Conservation (phyloP, 2,329 filamentous ascomycete genomes). For the Biscogniauxia mediterranea region DNA sequence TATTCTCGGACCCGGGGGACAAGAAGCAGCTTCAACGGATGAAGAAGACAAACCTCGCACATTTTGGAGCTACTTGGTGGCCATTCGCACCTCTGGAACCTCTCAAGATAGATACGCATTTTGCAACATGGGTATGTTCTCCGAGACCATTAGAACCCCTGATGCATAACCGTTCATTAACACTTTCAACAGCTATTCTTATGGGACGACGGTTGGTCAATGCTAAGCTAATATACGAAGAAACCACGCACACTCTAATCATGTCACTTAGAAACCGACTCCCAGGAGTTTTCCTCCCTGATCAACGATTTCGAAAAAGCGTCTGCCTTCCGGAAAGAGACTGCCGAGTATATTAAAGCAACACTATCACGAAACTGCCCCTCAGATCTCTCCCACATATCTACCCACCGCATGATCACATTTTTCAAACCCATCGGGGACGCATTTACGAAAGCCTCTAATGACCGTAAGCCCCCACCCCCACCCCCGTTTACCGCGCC, state of each 20-base stretch:
- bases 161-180: neutral
- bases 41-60: slow-evolving; percentile 2
- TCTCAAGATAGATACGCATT: slow-evolving; percentile 1
- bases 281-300: slow-evolving; percentile 9
- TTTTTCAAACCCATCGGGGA: slow-evolving; percentile 9
- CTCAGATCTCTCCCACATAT: neutral
- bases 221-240: no score
- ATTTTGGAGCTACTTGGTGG: slow-evolving; percentile 17
- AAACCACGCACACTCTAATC: neutral
- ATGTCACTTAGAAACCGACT: slow-evolving; percentile 13
- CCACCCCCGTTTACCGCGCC: neutral
- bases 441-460: slow-evolving; percentile 8
- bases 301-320: slow-evolving; percentile 8
- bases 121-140: slow-evolving; percentile 14
- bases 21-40: slow-evolving; percentile 4
- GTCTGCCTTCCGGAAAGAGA: slow-evolving; percentile 12
- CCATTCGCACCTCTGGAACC: slow-evolving; percentile 13
- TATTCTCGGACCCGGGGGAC: neutral
- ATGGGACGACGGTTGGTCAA: slow-evolving; percentile 15
- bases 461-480: slow-evolving; percentile 6
- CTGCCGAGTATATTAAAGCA: slow-evolving; percentile 7
- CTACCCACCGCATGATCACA: slow-evolving; percentile 7
- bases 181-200: slow-evolving; percentile 9
- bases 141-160: neutral
- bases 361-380: slow-evolving; percentile 4